Evolutionary conservation across 2,329 filamentous ascomycete genomes (phyloP), one percentile per base, ranked within the genome.

Genomic region (Tympanopsis confertula): DNA sequence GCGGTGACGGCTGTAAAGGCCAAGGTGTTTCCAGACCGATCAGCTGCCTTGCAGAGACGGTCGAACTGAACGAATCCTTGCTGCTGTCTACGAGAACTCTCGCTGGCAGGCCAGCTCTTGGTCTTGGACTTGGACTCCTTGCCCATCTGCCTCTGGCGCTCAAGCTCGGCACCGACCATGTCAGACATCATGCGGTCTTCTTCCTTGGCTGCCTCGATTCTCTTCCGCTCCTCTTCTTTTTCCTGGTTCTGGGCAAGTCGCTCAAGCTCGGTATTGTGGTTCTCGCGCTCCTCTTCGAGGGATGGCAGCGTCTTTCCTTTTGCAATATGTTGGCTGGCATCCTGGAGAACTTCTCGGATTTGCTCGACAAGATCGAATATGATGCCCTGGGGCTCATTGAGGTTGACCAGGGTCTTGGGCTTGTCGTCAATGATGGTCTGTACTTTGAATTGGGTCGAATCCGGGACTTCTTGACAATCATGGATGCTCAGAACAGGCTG

Each of bases 271-370:
- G 82, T 82, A 59, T 93, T 85, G 44, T 94, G 86, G 13, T 78
- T 78, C 19, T 83, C 86, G 28, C 88, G 76, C 57, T 96, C 88
- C 49, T 93, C 86, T 50, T 94, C 86, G 5, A 96, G 66, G 20
- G 86, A 94, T 1, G 86, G 87, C 13, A 94, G 63, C 43, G 86
- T 74, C 39, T 78, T 74, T 20, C 86, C 83, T 39, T 80, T 74
- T 35, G 82, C 80, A 47, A 83, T 83, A 19, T 79, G 77, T 45
- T 79, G 69, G 2, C 86, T 84, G n/a, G 86, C 86, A 55, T 93
- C 85, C 57, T 95, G 86, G 3, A 96, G 68, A 7, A 89, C 78
- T 35, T 80, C 78, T 5, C 86, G 78, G 36, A 84, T 74, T 3
- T 73, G 75, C 44, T 75, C 72, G 7, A 88, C 64, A 20, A 93